Percentiles rank a stretch among this genome's conserved stretches.
Evolutionary conservation across 257 asterid genomes (phyloP).

Genomic region (Solanum chiquidenum): DNA sequence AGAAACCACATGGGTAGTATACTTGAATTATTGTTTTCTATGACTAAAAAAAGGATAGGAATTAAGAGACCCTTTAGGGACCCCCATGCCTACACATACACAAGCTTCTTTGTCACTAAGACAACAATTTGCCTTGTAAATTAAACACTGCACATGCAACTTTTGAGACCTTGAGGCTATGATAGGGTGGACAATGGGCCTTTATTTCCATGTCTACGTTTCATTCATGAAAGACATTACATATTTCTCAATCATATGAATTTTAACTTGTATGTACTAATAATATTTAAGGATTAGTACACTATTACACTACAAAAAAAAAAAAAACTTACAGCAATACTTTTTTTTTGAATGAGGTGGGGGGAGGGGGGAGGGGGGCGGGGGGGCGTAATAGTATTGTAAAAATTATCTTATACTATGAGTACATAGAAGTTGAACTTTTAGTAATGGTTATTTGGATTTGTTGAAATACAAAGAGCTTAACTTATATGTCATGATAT

Average conservation of each 20-base stretch:
- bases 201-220: background rate
- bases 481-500: background rate
- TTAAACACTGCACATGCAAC: constrained; percentile 22
- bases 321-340: no score
- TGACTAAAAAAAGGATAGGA: background rate
- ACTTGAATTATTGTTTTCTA: background rate
- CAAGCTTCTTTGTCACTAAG: background rate
- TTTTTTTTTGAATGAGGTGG: no score
- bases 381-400: background rate
- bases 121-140: background rate
- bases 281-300: background rate
- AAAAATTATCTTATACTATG: background rate
- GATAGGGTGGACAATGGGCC: constrained; percentile 2
- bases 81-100: background rate
- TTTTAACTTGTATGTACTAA: background rate
- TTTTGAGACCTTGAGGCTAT: background rate
- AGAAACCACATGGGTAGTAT: background rate
- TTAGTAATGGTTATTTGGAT: background rate
- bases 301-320: no score
- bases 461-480: background rate
- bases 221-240: background rate
- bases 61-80: background rate
- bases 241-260: background rate
- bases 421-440: no score
- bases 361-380: accelerated